Evolutionary conservation across 1,139 yeast genomes (phyloP).

Genomic region (Arxiozyma telluris): DNA sequence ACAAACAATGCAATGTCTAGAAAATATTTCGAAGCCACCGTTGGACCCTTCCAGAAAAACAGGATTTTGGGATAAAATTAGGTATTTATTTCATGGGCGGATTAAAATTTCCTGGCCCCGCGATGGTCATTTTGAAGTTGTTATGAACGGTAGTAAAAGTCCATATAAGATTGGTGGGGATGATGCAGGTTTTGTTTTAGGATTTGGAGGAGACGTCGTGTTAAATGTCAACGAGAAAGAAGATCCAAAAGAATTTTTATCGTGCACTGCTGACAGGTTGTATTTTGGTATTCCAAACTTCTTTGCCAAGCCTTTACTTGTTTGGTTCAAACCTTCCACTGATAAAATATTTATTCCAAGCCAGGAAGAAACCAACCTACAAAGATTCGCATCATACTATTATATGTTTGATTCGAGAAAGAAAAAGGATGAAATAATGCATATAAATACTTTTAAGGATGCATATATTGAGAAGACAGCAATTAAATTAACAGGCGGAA

Average conservation of each 20-base stretch:
- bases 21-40: constrained; percentile 74
- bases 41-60: constrained; percentile 75
- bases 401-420: constrained; percentile 34
- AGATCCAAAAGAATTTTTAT: constrained; percentile 53
- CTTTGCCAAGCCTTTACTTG: constrained; percentile 46
- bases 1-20: constrained; percentile 70
- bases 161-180: constrained; percentile 67
- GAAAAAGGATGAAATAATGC: constrained; percentile 15
- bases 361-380: constrained; percentile 33
- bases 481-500: constrained; percentile 53
- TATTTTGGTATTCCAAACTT: constrained; percentile 64
- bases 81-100: constrained; percentile 52
- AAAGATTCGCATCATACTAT: constrained; percentile 45
- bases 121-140: constrained; percentile 48
- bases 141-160: constrained; percentile 55
- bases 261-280: constrained; percentile 57
- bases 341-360: constrained; percentile 40
- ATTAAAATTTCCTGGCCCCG: constrained; percentile 41
- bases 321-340: constrained; percentile 50
- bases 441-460: constrained; percentile 18
- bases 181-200: constrained; percentile 71
- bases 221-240: constrained; percentile 55
- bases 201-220: constrained; percentile 61
- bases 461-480: constrained; percentile 43
- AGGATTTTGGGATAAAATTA: constrained; percentile 74